Base-by-base conservation (phyloP, 2,329 filamentous ascomycete genomes). In the Cercospora brassicicola region DNA sequence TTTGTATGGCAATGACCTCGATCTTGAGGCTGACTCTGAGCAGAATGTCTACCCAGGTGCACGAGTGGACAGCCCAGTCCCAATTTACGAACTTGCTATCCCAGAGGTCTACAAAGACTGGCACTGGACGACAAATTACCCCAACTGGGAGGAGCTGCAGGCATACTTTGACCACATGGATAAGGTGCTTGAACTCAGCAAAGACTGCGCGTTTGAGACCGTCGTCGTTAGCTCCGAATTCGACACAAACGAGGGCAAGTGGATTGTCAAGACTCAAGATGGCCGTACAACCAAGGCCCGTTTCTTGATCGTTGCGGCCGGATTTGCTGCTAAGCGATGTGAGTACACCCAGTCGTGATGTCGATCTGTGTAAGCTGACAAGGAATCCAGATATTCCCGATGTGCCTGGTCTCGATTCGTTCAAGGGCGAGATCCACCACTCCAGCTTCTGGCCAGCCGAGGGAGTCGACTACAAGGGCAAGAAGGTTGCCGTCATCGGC, bases 401-500 rank as follows among this genome's bases (percentile, higher is more conserved):
- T 65, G 89, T 85, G 83, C 82, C 83, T 10, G 87, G 88, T 11
- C 82, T 89, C 69, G 82, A 87, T 20, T 83, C 81, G 30, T 90
- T 89, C 81, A 82, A 87, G 65, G 89, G 89, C 20, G 76, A 82
- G 15, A 82, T 89, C 11, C 77, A 77, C 30, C 82, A 84, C 73
- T 80, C 79, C 10, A 77, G 78, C 4, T 78, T 77, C 51, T 83
- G 81, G 81, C 80, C 81, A 0, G 72, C 74, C 15, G 68, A 76
- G 51, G 81, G 84, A 4, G 80, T 90, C n/a, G 81, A 86, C 62
- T 82, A 88, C 30, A 68, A 65, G 51, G 83, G 83, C 57, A 90
- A 90, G 76, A 82, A 84, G 18, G 84, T 87, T 61, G 88, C 84
- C 15, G 84, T 90, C 65, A 86, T 91, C 36, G 89, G 89, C 11